These are phyloP conservation scores for Cokeromyces recurvatus DNA, from an alignment of 371 early-diverging fungal species.

Conservation along the genomic window DNA sequence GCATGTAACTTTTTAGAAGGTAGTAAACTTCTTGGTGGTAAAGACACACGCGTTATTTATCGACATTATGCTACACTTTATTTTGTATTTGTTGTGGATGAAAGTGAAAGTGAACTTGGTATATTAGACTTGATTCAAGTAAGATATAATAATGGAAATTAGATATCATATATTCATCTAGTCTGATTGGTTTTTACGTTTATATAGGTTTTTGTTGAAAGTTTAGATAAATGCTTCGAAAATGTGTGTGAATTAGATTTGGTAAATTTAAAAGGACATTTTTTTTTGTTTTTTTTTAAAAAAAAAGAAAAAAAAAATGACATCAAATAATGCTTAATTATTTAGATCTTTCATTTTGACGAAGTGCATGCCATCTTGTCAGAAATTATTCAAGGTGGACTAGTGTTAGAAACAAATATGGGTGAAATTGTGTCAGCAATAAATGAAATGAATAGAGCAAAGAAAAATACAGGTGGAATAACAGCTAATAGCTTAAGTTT, in stretches of 20 bases:
- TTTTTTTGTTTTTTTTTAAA: neutral
- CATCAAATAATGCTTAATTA: too few species aligned
- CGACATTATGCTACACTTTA: conserved; percentile 91
- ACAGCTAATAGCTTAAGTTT: conserved; percentile 33
- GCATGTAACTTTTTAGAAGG: conserved; percentile 93
- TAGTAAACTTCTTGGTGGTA: conserved; percentile 75
- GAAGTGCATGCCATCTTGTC: conserved; percentile 69
- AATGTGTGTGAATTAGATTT: conserved; percentile 97
- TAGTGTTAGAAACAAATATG: conserved; percentile 68
- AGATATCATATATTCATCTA: neutral
- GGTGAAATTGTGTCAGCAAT: conserved; percentile 60
- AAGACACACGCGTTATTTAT: conserved; percentile 89
- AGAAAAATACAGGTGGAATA: conserved; percentile 18
- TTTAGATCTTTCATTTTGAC: conserved; percentile 70
- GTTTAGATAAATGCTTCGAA: conserved; percentile 87
- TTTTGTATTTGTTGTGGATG: conserved; percentile 93
- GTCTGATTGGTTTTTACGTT: too few species aligned
- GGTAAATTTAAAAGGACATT: conserved; percentile 36
- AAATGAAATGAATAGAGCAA: conserved; percentile 29
- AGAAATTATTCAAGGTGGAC: conserved; percentile 77
- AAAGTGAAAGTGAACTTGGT: conserved; percentile 92
- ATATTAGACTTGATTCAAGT: conserved; percentile 93
- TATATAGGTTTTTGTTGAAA: conserved; percentile 92
- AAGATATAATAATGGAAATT: too few species aligned
- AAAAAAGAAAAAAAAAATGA: too few species aligned